phyloP scores from a whole-genome alignment of 495 filamentous ascomycete species.

The Talaromyces borbonicus region DNA sequence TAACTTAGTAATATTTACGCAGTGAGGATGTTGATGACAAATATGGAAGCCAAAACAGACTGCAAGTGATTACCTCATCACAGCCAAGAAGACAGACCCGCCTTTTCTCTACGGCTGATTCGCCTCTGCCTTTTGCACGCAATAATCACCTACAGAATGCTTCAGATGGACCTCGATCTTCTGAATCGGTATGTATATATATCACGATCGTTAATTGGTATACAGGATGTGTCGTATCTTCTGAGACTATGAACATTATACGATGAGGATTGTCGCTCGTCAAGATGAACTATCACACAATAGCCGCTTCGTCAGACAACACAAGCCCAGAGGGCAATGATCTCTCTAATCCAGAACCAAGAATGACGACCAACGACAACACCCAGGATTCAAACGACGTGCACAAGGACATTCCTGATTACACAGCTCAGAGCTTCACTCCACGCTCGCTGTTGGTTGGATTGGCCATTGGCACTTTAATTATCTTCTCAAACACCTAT shows the following conservation, averaged over 20 bases:
- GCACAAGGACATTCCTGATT: background rate
- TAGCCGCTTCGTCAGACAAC: background rate
- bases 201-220: no score
- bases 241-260: no score
- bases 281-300: slow-evolving; percentile 5
- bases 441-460: slow-evolving; percentile 70
- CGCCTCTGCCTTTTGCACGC: background rate
- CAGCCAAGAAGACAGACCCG: no score
- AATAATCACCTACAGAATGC: no score
- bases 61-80: no score
- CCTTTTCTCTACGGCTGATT: no score
- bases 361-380: background rate
- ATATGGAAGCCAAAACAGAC: no score
- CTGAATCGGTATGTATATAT: no score
- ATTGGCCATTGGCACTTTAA: slow-evolving; percentile 73
- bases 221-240: no score
- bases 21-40: no score
- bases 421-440: slow-evolving; percentile 57
- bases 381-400: background rate
- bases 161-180: no score
- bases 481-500: slow-evolving; percentile 94
- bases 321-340: background rate
- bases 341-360: background rate
- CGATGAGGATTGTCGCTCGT: background rate
- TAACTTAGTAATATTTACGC: no score